Percentiles rank a stretch among this genome's conserved stretches.
Conservation (phyloP, 2,329 filamentous ascomycete genomes). For the Diaporthe aspalathi region DNA sequence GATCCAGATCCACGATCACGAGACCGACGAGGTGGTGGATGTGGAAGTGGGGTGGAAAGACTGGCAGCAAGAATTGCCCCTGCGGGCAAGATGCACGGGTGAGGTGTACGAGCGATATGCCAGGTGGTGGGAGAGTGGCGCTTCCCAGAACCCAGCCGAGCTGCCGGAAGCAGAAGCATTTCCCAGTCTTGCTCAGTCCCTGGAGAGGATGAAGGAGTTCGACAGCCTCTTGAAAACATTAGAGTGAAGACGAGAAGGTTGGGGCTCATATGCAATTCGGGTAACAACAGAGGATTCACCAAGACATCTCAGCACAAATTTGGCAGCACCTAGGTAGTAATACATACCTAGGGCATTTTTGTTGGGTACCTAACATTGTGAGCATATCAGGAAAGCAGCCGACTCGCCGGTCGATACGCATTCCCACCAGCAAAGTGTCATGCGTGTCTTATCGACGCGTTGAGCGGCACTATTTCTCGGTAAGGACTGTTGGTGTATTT, state of each 20-base stretch:
- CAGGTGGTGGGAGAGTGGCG: conserved; percentile 21
- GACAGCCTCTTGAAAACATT: not conserved
- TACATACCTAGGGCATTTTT: not conserved
- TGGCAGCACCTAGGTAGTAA: not conserved
- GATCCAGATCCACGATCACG: conserved; percentile 53
- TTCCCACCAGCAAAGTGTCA: not conserved
- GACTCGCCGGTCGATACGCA: too few species aligned
- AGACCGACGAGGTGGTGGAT: conserved; percentile 50
- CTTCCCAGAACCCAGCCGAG: not conserved
- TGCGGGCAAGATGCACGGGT: conserved; percentile 54
- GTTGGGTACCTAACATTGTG: not conserved
- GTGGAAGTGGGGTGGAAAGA: conserved; percentile 50
- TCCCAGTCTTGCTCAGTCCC: conserved; percentile 15
- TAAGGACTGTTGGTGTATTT: conserved; percentile 39
- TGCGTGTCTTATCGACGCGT: not conserved
- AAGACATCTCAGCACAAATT: too few species aligned
- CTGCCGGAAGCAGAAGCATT: conserved; percentile 20
- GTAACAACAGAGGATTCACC: not conserved
- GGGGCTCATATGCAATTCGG: not conserved
- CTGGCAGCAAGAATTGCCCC: conserved; percentile 50
- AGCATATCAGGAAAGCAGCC: not conserved
- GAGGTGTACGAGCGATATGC: conserved; percentile 62
- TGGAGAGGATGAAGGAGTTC: conserved; percentile 16
- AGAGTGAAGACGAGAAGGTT: not conserved
- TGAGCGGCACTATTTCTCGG: not conserved